phyloP scores from a whole-genome alignment of 2,329 filamentous ascomycete genomes.

The Sporothrix protearum region DNA sequence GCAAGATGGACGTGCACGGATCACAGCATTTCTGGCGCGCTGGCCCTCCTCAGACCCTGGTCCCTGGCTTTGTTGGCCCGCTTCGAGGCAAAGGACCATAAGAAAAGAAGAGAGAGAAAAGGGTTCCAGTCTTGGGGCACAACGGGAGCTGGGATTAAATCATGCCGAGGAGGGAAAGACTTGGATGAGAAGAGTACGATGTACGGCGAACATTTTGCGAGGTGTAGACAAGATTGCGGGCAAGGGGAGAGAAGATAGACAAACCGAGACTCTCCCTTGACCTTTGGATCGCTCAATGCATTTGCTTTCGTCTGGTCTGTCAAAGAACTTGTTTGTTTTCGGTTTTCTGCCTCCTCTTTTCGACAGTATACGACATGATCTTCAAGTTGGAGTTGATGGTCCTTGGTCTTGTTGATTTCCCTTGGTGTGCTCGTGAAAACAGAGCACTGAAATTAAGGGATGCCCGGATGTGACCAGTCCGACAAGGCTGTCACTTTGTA shows the following conservation, averaged over 20 bases:
- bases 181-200: not conserved
- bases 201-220: no score
- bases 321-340: not conserved
- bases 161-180: conserved; percentile 26
- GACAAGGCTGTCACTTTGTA: not conserved
- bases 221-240: no score
- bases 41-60: conserved; percentile 27
- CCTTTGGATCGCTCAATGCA: not conserved
- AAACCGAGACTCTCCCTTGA: not conserved
- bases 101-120: not conserved
- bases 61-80: conserved; percentile 24
- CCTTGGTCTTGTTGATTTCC: not conserved
- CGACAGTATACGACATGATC: not conserved
- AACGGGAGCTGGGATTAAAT: conserved; percentile 28
- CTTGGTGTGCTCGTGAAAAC: not conserved
- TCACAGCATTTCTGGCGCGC: conserved; percentile 26
- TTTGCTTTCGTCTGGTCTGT: conserved; percentile 9
- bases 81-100: not conserved
- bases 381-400: not conserved
- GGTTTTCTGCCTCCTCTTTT: not conserved
- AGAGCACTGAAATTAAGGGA: conserved; percentile 4
- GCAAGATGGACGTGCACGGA: conserved; percentile 31
- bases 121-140: conserved; percentile 26
- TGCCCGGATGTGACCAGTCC: not conserved
- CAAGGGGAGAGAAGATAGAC: not conserved